A percentile compares a stretch with the other conserved stretches of the same genome.
These are phyloP conservation scores for Pseudoperonospora humuli DNA, from an alignment of 352 stramenopile species.

Conservation along the genomic window DNA sequence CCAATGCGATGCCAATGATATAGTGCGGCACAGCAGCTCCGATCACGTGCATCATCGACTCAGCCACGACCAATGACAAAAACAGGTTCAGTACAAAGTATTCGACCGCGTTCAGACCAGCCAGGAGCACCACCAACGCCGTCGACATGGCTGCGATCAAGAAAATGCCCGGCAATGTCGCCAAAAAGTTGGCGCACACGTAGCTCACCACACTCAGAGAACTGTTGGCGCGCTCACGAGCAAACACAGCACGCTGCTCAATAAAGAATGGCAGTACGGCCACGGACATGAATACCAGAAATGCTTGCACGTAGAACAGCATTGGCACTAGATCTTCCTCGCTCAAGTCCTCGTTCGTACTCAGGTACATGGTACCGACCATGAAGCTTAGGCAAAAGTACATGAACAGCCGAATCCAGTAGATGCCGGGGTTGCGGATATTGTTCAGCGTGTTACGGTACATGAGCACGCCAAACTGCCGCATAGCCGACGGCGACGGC, in stretches of 20 bases:
- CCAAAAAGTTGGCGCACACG: slow-evolving; percentile 63
- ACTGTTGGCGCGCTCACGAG: slow-evolving; percentile 55
- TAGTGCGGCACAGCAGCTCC: slow-evolving; percentile 63
- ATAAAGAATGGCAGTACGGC: slow-evolving; percentile 84
- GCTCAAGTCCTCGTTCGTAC: slow-evolving; percentile 32
- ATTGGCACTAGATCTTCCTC: slow-evolving; percentile 41
- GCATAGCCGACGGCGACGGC: slow-evolving; percentile 18
- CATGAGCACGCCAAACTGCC: slow-evolving; percentile 39
- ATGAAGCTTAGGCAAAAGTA: slow-evolving; percentile 63
- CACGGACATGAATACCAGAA: slow-evolving; percentile 87
- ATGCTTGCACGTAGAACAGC: slow-evolving; percentile 83
- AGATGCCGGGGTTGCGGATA: slow-evolving; percentile 57
- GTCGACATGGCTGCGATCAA: slow-evolving; percentile 58
- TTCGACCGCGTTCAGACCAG: slow-evolving; percentile 45
- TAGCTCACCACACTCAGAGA: slow-evolving; percentile 71
- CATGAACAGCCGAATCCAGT: slow-evolving; percentile 63
- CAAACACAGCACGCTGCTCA: slow-evolving; percentile 64
- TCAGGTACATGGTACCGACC: slow-evolving; percentile 68
- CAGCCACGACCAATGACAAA: slow-evolving; percentile 57
- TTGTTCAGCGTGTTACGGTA: slow-evolving; percentile 59
- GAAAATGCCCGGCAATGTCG: slow-evolving; percentile 50
- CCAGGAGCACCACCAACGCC: slow-evolving; percentile 39
- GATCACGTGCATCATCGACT: slow-evolving; percentile 77
- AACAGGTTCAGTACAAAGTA: slow-evolving; percentile 64
- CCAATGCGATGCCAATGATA: slow-evolving; percentile 74